These are phyloP conservation scores for Trematosphaeria pertusa DNA, from an alignment of 2,329 filamentous ascomycete genomes.

Conservation along the genomic window DNA sequence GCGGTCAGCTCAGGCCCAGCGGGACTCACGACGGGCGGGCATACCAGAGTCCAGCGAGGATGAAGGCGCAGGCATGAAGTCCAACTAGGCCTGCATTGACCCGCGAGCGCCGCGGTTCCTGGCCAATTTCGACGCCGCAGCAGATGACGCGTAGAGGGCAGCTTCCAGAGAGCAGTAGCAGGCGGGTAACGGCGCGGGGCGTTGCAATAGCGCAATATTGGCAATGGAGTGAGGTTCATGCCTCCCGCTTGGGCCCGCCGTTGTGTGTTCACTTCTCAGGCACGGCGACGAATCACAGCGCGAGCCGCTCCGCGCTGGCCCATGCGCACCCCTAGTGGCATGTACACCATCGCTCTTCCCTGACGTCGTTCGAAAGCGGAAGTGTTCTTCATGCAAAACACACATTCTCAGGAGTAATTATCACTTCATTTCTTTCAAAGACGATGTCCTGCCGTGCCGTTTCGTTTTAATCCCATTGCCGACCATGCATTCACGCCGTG, in stretches of 20 bases:
- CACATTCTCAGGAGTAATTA: not conserved
- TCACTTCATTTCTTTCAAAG: not conserved
- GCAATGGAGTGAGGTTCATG: slow-evolving; percentile 24
- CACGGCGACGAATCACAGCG: slow-evolving; percentile 13
- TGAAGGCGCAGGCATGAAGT: slow-evolving; percentile 47
- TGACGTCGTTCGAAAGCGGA: not conserved
- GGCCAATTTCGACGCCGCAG: slow-evolving; percentile 25
- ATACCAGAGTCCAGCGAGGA: slow-evolving; percentile 49
- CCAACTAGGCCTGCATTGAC: slow-evolving; percentile 45
- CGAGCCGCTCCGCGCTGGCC: slow-evolving; percentile 11
- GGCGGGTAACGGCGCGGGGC: slow-evolving; percentile 7
- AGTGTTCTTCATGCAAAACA: slow-evolving; percentile 11
- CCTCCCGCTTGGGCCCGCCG: slow-evolving; percentile 11
- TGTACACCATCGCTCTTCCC: not conserved
- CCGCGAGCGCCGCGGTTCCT: slow-evolving; percentile 35
- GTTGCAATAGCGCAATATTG: slow-evolving; percentile 10
- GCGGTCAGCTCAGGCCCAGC: slow-evolving; percentile 34
- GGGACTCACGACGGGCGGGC: no score
- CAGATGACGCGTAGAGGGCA: slow-evolving; percentile 7
- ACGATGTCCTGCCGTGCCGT: slow-evolving; percentile 15
- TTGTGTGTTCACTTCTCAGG: slow-evolving; percentile 9
- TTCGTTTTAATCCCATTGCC: slow-evolving; percentile 5
- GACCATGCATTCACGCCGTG: slow-evolving; percentile 2
- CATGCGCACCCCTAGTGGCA: not conserved
- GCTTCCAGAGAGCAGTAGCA: no score